phyloP scores from a whole-genome alignment of 768 basidiomycete genomes.

The Mycena kentingensis region DNA sequence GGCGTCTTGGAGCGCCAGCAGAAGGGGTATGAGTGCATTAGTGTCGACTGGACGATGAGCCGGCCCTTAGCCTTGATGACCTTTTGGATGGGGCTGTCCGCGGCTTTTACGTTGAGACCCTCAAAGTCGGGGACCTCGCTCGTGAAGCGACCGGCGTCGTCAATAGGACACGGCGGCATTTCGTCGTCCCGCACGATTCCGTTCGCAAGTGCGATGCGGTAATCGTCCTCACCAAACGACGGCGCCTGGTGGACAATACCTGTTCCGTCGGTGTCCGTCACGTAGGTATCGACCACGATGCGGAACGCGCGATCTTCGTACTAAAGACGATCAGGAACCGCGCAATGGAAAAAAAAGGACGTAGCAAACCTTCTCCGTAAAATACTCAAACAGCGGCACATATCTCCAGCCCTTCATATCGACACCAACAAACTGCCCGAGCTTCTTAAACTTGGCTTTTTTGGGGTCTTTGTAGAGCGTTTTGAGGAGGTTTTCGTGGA shows the following conservation, averaged over 20 bases:
- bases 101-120: constrained; percentile 90
- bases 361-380: constrained; percentile 77
- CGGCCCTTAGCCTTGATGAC: constrained; percentile 83
- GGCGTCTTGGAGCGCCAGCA: constrained; percentile 98
- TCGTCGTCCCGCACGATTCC: constrained; percentile 85
- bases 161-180: constrained; percentile 94
- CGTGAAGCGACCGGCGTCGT: constrained; percentile 87
- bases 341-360: neutral
- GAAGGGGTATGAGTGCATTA: constrained; percentile 93
- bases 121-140: constrained; percentile 86
- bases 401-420: constrained; percentile 98
- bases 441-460: constrained; percentile 93
- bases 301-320: constrained; percentile 90
- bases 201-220: constrained; percentile 85
- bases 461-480: constrained; percentile 96
- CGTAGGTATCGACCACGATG: constrained; percentile 89
- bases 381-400: constrained; percentile 93
- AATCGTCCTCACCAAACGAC: constrained; percentile 98
- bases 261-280: constrained; percentile 90
- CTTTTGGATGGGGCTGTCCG: constrained; percentile 94
- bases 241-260: constrained; percentile 99
- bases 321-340: constrained; percentile 40
- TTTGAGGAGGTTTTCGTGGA: constrained; percentile 83
- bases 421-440: constrained; percentile 82
- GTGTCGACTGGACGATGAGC: constrained; percentile 82